phyloP scores from a whole-genome alignment of 83 land plant species.

The Isoetes engelmannii region DNA sequence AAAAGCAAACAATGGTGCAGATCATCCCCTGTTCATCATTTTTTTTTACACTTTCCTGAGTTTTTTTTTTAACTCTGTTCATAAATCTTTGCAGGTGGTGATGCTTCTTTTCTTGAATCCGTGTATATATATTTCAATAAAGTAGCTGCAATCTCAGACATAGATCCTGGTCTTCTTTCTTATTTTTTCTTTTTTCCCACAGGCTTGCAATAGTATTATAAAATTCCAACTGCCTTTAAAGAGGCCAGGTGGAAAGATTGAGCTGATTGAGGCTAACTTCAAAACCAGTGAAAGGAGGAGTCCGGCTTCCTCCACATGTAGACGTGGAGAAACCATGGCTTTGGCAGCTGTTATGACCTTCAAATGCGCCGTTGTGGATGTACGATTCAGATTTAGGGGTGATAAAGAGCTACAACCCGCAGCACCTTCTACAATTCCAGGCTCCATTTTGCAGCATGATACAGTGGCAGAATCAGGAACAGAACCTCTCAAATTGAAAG shows the following conservation, averaged over 20 bases:
- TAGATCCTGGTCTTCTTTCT: neutral
- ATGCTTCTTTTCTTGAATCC: constrained; percentile 5
- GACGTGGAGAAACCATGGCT: constrained; percentile 7
- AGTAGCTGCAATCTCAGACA: neutral
- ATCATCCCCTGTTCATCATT: too few relatives aligned
- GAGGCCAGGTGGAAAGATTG: neutral
- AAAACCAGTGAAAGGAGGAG: neutral
- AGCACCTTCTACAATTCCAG: too few relatives aligned
- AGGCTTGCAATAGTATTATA: constrained; percentile 9
- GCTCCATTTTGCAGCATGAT: too few relatives aligned
- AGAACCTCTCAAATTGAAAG: too few relatives aligned
- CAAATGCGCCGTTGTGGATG: constrained; percentile 7
- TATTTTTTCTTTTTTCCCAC: neutral
- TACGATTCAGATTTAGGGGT: too few relatives aligned
- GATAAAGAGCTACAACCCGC: too few relatives aligned
- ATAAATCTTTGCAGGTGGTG: neutral
- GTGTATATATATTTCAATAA: neutral
- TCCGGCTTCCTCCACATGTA: neutral
- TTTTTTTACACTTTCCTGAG: too few relatives aligned
- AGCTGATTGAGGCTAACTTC: constrained; percentile 1
- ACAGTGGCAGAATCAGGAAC: too few relatives aligned
- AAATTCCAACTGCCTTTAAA: constrained; percentile 4
- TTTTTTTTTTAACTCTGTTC: neutral
- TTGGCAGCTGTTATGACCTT: constrained; percentile 2
- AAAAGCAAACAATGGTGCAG: too few relatives aligned